Percentiles rank a stretch among this genome's conserved stretches.
Conservation (phyloP, 805 yeast genomes). For the Yarrowia alimentaria region DNA sequence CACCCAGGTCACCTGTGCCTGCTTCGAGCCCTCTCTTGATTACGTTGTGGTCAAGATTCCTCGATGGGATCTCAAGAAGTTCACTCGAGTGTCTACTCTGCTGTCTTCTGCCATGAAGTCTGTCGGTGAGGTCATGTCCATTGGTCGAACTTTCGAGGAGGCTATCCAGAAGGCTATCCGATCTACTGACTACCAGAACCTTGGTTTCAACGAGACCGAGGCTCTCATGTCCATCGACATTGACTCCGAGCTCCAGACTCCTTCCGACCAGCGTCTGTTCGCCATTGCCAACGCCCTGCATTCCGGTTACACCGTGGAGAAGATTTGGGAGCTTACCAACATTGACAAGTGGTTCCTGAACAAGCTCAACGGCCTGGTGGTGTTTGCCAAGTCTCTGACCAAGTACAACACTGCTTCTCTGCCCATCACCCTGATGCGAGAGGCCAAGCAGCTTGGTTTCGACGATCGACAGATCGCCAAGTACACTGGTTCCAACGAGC, state of each 20-base stretch:
- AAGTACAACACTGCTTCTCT: conserved; percentile 41
- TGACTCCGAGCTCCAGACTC: conserved; percentile 90
- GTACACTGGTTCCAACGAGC: conserved; percentile 84
- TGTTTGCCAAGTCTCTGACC: conserved; percentile 56
- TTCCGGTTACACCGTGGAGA: conserved; percentile 85
- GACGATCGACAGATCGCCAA: conserved; percentile 95
- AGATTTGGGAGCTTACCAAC: conserved; percentile 84
- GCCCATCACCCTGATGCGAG: conserved; percentile 62
- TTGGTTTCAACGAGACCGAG: conserved; percentile 81
- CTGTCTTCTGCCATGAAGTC: conserved; percentile 95
- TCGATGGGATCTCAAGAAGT: conserved; percentile 97
- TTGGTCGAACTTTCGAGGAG: conserved; percentile 96
- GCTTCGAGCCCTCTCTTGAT: conserved; percentile 96
- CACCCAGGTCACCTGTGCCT: conserved; percentile 89
- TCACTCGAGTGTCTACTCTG: conserved; percentile 83
- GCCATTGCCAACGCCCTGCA: conserved; percentile 94
- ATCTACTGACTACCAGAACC: conserved; percentile 91
- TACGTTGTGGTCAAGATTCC: conserved; percentile 97
- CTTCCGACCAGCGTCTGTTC: conserved; percentile 94
- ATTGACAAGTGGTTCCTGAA: conserved; percentile 96
- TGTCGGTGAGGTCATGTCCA: conserved; percentile 98
- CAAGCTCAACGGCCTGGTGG: conserved; percentile 73
- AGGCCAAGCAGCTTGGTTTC: conserved; percentile 95
- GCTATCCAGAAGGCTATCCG: conserved; percentile 97
- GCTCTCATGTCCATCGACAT: conserved; percentile 89